phyloP scores from a whole-genome alignment of 257 asterid genomes.

The Forsythia suspensa region DNA sequence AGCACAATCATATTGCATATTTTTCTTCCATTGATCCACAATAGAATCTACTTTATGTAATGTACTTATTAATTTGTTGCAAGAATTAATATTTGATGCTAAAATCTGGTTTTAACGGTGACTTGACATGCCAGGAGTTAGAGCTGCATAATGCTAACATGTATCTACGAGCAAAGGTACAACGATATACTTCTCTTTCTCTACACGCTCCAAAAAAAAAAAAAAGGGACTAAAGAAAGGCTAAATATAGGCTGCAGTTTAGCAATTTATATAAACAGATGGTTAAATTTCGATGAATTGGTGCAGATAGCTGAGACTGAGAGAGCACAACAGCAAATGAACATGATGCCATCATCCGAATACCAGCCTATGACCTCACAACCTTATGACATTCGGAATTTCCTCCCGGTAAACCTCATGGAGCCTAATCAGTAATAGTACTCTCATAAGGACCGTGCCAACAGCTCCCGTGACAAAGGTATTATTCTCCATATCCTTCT shows the following conservation, averaged over 20 bases:
- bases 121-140: slow-evolving; percentile 54
- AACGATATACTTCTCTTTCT: not conserved
- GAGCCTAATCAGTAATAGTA: slow-evolving; percentile 64
- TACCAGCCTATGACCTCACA: slow-evolving; percentile 51
- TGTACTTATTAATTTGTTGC: not conserved
- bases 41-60: not conserved
- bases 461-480: slow-evolving; percentile 38
- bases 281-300: not conserved
- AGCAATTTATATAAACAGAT: not conserved
- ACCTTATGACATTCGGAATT: slow-evolving; percentile 60
- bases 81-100: not conserved
- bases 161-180: slow-evolving; percentile 84
- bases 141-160: slow-evolving; percentile 89
- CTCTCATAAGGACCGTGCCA: slow-evolving; percentile 59
- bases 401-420: slow-evolving; percentile 70
- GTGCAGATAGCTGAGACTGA: slow-evolving; percentile 80
- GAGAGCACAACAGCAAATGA: slow-evolving; percentile 77
- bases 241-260: not conserved
- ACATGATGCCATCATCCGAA: slow-evolving; percentile 56
- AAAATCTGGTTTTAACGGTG: not conserved
- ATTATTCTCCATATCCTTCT: too few species aligned
- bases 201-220: not conserved
- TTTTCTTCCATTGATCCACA: not conserved
- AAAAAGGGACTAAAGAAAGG: not conserved
- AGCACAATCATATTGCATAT: not conserved